Evolutionary conservation across 805 yeast species (phyloP), one percentile per base, ranked within the genome.

Genomic region (Metschnikowia aberdeeniae): DNA sequence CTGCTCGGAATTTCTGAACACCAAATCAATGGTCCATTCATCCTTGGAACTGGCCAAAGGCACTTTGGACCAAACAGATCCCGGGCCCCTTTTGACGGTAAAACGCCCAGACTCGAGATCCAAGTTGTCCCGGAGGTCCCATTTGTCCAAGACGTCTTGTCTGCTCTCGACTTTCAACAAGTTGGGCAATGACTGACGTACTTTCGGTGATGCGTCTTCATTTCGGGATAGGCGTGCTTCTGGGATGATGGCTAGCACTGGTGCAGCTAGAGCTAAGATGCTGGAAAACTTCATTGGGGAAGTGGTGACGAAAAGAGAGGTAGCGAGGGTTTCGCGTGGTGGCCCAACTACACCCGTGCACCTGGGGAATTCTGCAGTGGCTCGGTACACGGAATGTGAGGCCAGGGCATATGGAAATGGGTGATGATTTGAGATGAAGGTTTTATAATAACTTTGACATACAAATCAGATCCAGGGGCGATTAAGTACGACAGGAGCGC

Each of bases 1-100:
- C 9, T 55, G 65, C 6, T 86, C 86, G 6, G 77, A 60, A 38
- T 86, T 78, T 62, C 93, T 75, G 52, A 84, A 74, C 2, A 84
- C 77, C 37, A 78, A 57, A 53, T 85, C 89, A 8, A 80, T 53
- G 0, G 90, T 76, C 74, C 81, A 80, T 46, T 71, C 76, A 11
- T 60, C 49, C 22, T 49, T 51, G 3, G 62, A 44, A 26, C 54
- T 52, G 12, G 51, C 67, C 41, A 59, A 56, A 8, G 53, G 57
- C 9, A 45, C 52, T 37, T 34, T 58, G 32, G 62, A 65, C 81
- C 82, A 77, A 3, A 81, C 38, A 0, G 77, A 61, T 11, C 85
- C 84, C 3, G 51, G 46, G 5, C 71, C 52, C 3, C 51, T 50
- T 12, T 63, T 52, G 17, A 61, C 58, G 7, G 80, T 55, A 12